These are phyloP conservation scores for Microthlaspi erraticum DNA, from an alignment of 345 rosid species.

Conservation along the genomic window DNA sequence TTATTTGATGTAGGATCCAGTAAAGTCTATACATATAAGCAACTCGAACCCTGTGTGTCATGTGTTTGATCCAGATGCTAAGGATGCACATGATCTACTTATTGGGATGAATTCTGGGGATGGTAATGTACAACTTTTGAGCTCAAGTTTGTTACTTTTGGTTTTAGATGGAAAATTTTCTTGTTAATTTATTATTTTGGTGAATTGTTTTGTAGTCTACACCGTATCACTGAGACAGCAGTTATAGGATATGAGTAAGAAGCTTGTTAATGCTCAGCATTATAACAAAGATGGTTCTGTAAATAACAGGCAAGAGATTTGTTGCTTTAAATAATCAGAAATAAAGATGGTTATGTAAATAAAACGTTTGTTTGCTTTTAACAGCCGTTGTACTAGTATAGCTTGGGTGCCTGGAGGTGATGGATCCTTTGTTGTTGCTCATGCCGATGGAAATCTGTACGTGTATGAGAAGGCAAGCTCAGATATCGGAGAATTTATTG, in stretches of 20 bases:
- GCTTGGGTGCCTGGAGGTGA: slow-evolving; percentile 98
- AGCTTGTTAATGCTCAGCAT: slow-evolving; percentile 89
- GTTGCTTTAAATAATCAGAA: slow-evolving; percentile 37
- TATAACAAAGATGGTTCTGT: slow-evolving; percentile 94
- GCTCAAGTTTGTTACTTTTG: slow-evolving; percentile 10
- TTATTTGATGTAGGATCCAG: slow-evolving; percentile 74
- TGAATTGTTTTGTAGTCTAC: slow-evolving; percentile 77
- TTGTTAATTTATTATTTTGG: slow-evolving; percentile 34
- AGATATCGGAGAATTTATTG: slow-evolving; percentile 19
- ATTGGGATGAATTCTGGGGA: slow-evolving; percentile 93
- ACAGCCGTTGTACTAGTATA: slow-evolving; percentile 87
- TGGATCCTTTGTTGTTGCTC: slow-evolving; percentile 92
- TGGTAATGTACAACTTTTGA: slow-evolving; percentile 58
- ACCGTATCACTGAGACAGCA: slow-evolving; percentile 96
- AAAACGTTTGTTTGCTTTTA: slow-evolving; percentile 44
- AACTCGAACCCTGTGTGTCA: slow-evolving; percentile 92
- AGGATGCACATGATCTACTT: slow-evolving; percentile 97
- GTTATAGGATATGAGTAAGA: slow-evolving; percentile 93
- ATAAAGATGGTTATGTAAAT: slow-evolving; percentile 90
- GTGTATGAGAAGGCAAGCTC: slow-evolving; percentile 94
- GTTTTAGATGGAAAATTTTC: slow-evolving; percentile 23
- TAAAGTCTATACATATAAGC: slow-evolving; percentile 93
- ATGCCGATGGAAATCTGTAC: slow-evolving; percentile 91
- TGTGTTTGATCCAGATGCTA: slow-evolving; percentile 88
- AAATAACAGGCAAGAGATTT: slow-evolving; percentile 70